Percentiles rank a stretch among this genome's conserved stretches.
phyloP scores from a whole-genome alignment of 805 yeast genomes.

The Myxozyma sirexii region DNA sequence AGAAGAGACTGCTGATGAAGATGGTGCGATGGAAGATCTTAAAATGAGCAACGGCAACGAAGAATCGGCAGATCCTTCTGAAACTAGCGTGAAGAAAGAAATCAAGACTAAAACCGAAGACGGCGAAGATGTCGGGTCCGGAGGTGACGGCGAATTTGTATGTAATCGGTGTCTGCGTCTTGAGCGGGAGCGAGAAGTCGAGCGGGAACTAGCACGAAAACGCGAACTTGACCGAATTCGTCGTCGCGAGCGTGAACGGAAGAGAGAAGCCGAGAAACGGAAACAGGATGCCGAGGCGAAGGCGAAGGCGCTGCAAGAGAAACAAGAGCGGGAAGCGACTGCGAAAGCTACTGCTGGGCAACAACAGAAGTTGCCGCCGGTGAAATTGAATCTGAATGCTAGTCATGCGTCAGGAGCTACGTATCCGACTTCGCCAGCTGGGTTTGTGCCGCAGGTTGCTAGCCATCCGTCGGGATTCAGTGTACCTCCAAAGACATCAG shows the following conservation, averaged over 20 bases:
- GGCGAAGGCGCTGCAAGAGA: constrained; percentile 2
- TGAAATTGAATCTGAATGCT: too few relatives aligned
- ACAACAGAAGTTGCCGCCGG: background rate
- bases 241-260: constrained; percentile 32
- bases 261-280: constrained; percentile 23
- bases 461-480: too few relatives aligned
- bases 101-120: background rate
- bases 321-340: background rate
- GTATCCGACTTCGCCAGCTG: too few relatives aligned
- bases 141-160: constrained; percentile 19
- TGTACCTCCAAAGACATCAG: too few relatives aligned
- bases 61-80: too few relatives aligned
- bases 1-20: background rate
- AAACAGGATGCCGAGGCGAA: constrained; percentile 9
- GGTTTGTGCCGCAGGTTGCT: too few relatives aligned
- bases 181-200: constrained; percentile 21
- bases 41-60: too few relatives aligned
- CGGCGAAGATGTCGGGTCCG: constrained; percentile 5
- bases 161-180: constrained; percentile 27
- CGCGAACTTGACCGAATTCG: constrained; percentile 23
- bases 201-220: constrained; percentile 23
- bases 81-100: background rate
- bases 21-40: too few relatives aligned
- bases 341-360: background rate
- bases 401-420: too few relatives aligned